A percentile compares a stretch with the other conserved stretches of the same genome.
Conservation (phyloP, 2,329 filamentous ascomycete species). For the Capronia epimyces region DNA sequence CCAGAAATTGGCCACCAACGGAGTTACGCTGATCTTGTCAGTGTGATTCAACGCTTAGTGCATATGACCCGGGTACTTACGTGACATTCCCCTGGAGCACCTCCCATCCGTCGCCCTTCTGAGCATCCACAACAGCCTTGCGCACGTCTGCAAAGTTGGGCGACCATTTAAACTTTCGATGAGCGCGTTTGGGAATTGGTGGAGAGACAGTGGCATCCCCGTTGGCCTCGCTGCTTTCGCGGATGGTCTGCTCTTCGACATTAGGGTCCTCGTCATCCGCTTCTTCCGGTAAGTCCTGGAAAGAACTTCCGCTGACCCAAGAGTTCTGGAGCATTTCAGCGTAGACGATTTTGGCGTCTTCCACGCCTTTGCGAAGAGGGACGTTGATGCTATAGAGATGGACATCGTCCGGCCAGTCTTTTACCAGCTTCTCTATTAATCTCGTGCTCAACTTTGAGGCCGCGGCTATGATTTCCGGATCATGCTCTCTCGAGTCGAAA, state of each 20-base stretch:
- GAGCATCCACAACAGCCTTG: slow-evolving; percentile 72
- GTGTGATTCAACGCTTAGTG: slow-evolving; percentile 4
- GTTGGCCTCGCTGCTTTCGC: slow-evolving; percentile 55
- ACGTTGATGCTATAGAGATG: slow-evolving; percentile 92
- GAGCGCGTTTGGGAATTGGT: slow-evolving; percentile 49
- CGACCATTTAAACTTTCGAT: slow-evolving; percentile 93
- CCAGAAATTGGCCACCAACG: slow-evolving; percentile 88
- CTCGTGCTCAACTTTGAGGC: slow-evolving; percentile 68
- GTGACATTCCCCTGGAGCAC: slow-evolving; percentile 83
- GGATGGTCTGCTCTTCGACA: slow-evolving; percentile 67
- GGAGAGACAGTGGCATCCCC: slow-evolving; percentile 23
- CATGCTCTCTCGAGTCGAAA: slow-evolving; percentile 80
- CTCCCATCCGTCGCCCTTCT: slow-evolving; percentile 84
- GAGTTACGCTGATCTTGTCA: slow-evolving; percentile 63
- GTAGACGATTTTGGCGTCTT: slow-evolving; percentile 67
- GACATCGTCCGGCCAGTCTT: slow-evolving; percentile 66
- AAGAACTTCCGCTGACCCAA: slow-evolving; percentile 80
- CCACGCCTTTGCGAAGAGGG: slow-evolving; percentile 72
- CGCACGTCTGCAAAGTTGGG: slow-evolving; percentile 83
- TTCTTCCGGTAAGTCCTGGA: slow-evolving; percentile 66
- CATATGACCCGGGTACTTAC: slow-evolving; percentile 43
- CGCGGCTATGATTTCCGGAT: slow-evolving; percentile 70
- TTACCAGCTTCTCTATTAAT: slow-evolving; percentile 71
- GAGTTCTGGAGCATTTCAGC: slow-evolving; percentile 85
- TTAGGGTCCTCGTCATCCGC: slow-evolving; percentile 56